phyloP scores from a whole-genome alignment of 371 early-diverging fungal species.

The Synchytrium microbalum region DNA sequence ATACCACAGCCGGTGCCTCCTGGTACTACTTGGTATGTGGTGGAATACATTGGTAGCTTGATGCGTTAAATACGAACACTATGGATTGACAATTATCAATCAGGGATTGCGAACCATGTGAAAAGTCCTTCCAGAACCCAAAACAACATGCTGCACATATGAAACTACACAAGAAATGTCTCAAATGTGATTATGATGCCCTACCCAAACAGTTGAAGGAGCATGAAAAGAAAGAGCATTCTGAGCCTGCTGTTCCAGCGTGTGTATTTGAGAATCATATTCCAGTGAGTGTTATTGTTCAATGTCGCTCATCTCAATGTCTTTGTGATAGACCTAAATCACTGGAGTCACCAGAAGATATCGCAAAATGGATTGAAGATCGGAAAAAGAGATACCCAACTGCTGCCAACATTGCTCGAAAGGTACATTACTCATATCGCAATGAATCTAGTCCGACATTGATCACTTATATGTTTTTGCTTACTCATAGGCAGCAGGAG shows the following conservation, averaged over 20 bases:
- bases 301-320: not conserved
- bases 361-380: constrained; percentile 59
- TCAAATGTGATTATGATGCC: constrained; percentile 18
- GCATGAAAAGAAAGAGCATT: constrained; percentile 22
- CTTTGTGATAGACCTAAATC: not conserved
- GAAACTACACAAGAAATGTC: constrained; percentile 15
- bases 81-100: too few species aligned
- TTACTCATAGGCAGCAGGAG: not conserved
- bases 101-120: constrained; percentile 20
- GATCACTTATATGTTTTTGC: too few species aligned
- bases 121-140: constrained; percentile 8
- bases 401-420: constrained; percentile 45
- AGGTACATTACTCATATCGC: constrained; percentile 25
- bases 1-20: too few species aligned
- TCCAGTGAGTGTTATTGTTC: not conserved
- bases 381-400: constrained; percentile 61
- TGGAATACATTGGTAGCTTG: too few species aligned
- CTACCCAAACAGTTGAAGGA: constrained; percentile 10
- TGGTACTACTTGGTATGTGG: too few species aligned
- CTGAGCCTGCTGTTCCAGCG: constrained; percentile 6
- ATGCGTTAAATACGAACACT: too few species aligned
- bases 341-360: constrained; percentile 42
- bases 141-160: constrained; percentile 12
- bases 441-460: too few species aligned
- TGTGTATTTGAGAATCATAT: not conserved